Conservation (phyloP, 192 early-diverging fungal species). For the Neocallimastix lanati region DNA sequence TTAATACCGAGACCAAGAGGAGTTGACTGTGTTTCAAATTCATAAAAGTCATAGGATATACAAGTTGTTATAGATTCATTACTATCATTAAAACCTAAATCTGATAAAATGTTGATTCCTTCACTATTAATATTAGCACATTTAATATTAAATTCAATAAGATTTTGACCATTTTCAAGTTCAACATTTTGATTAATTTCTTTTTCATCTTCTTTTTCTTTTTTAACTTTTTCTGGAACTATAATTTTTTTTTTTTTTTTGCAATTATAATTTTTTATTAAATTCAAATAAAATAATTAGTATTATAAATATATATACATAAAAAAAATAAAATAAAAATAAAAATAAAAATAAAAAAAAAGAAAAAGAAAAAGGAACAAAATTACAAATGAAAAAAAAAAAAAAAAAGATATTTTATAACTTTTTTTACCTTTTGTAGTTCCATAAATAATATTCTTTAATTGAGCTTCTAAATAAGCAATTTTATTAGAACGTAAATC, state of each 20-base stretch:
- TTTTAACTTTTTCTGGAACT: background rate
- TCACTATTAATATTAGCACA: background rate
- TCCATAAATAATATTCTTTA: conserved; percentile 21
- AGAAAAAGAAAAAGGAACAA: too few species aligned
- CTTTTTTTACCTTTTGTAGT: conserved; percentile 19
- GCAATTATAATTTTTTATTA: too few species aligned
- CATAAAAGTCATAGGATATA: conserved; percentile 32
- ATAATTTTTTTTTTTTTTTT: too few species aligned
- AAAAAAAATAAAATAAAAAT: too few species aligned
- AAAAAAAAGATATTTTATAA: too few species aligned
- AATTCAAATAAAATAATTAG: too few species aligned
- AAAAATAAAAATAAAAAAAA: too few species aligned
- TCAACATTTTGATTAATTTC: conserved; percentile 19
- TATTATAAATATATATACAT: too few species aligned
- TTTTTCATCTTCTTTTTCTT: conserved; percentile 4
- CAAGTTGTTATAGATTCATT: conserved; percentile 10
- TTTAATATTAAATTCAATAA: background rate
- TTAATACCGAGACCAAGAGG: conserved; percentile 16
- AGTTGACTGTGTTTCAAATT: conserved; percentile 29
- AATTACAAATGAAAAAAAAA: too few species aligned
- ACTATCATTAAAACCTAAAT: background rate
- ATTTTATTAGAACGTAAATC: conserved; percentile 29
- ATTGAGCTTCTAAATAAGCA: conserved; percentile 22
- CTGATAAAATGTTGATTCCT: background rate
- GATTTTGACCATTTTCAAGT: conserved; percentile 10